Conservation (phyloP, 129 eudicot species). For the Helichrysum umbraculigerum region DNA sequence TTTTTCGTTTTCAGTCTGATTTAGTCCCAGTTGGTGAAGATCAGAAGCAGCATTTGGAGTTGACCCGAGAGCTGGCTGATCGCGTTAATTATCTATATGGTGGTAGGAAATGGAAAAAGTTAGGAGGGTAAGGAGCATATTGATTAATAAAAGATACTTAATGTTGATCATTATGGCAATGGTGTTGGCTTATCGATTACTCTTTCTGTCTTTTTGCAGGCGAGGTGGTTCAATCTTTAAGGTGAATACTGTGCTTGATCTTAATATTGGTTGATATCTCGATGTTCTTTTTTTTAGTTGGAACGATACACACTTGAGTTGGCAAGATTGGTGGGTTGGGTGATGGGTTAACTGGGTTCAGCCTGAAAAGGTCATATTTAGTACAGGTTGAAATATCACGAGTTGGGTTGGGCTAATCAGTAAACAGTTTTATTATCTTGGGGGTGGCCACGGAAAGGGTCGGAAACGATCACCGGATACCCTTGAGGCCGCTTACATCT, state of each 20-base stretch:
- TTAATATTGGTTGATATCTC: constrained; percentile 2
- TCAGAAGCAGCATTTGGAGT: constrained; percentile 95
- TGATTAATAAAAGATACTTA: not conserved
- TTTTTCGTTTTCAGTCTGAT: constrained; percentile 75
- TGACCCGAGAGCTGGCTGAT: constrained; percentile 94
- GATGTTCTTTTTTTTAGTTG: constrained; percentile 11
- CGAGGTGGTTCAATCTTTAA: constrained; percentile 92
- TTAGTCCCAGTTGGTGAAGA: constrained; percentile 99
- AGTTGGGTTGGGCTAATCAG: not conserved
- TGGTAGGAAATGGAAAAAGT: constrained; percentile 99
- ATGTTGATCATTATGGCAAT: constrained; percentile 4
- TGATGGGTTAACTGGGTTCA: not conserved
- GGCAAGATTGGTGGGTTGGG: not conserved
- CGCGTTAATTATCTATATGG: constrained; percentile 88
- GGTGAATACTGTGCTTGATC: constrained; percentile 41
- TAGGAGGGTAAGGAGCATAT: constrained; percentile 80
- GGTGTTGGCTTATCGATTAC: constrained; percentile 14
- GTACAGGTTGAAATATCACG: not conserved
- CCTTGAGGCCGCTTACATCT: too few species aligned
- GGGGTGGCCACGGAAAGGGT: too few species aligned
- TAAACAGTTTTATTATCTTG: not conserved
- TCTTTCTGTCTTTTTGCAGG: constrained; percentile 45
- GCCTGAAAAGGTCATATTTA: not conserved
- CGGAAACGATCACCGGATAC: too few species aligned
- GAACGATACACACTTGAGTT: not conserved